These are phyloP conservation scores for Aspergillus unguis DNA, from an alignment of 2,329 filamentous ascomycete genomes.

Conservation along the genomic window DNA sequence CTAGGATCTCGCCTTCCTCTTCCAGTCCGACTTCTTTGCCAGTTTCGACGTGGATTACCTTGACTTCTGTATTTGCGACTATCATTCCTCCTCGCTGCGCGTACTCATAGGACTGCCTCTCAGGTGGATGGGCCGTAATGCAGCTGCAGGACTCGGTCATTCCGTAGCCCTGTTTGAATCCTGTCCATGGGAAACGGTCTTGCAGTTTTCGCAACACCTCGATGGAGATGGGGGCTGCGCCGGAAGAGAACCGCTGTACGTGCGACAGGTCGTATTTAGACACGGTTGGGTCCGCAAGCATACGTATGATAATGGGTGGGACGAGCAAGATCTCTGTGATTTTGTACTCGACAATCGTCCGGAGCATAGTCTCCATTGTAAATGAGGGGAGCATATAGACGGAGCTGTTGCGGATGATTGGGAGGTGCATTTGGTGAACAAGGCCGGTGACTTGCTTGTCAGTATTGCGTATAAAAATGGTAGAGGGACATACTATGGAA, in stretches of 20 bases:
- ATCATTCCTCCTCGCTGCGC: slow-evolving; percentile 41
- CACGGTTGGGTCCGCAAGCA: slow-evolving; percentile 51
- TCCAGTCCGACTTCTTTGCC: slow-evolving; percentile 52
- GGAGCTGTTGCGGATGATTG: slow-evolving; percentile 62
- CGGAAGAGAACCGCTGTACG: slow-evolving; percentile 56
- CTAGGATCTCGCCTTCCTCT: slow-evolving; percentile 60
- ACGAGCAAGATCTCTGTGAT: slow-evolving; percentile 59
- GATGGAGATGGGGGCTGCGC: slow-evolving; percentile 57
- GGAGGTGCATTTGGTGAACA: slow-evolving; percentile 61
- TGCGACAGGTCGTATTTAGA: slow-evolving; percentile 54
- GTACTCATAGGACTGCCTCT: slow-evolving; percentile 56
- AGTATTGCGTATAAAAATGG: neutral
- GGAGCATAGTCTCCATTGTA: slow-evolving; percentile 58
- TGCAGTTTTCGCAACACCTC: slow-evolving; percentile 59
- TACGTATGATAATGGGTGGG: slow-evolving; percentile 59
- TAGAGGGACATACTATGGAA: slow-evolving; percentile 50
- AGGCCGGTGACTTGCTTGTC: slow-evolving; percentile 51
- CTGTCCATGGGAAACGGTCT: slow-evolving; percentile 56
- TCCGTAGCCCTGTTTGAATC: slow-evolving; percentile 65
- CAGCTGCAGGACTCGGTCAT: slow-evolving; percentile 66
- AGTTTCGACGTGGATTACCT: slow-evolving; percentile 50
- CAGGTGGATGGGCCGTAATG: slow-evolving; percentile 59
- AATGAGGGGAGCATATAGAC: slow-evolving; percentile 64
- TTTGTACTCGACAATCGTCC: slow-evolving; percentile 51
- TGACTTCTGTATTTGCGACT: slow-evolving; percentile 58